Evolutionary conservation across 1,284 basidiomycete species (phyloP).

Genomic region (Cryptococcus neoformans): DNA sequence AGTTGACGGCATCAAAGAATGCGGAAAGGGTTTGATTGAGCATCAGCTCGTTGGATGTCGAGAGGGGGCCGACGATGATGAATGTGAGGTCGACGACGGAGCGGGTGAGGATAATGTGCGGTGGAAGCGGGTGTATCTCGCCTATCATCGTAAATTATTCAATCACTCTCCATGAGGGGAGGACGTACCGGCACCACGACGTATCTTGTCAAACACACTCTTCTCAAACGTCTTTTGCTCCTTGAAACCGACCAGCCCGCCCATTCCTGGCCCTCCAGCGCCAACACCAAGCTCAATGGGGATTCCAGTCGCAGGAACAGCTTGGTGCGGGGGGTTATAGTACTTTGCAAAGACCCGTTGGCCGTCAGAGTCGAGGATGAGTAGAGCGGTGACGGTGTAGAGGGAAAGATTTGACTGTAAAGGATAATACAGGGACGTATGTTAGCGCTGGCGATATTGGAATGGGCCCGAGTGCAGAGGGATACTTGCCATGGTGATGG

Average conservation of each 20-base stretch:
- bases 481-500: no score
- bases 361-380: conserved; percentile 92
- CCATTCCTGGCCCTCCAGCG: conserved; percentile 40
- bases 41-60: conserved; percentile 96
- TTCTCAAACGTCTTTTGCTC: conserved; percentile 97
- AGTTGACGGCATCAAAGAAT: conserved; percentile 78
- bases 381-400: conserved; percentile 79
- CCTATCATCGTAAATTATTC: no score
- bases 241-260: conserved; percentile 62
- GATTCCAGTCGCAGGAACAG: conserved; percentile 49
- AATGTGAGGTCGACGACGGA: conserved; percentile 93
- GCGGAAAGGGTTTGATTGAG: conserved; percentile 77
- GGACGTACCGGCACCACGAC: conserved; percentile 76
- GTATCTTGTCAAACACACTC: conserved; percentile 91
- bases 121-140: conserved; percentile 90
- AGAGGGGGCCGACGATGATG: conserved; percentile 83
- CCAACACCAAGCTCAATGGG: conserved; percentile 51
- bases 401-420: conserved; percentile 70
- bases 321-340: conserved; percentile 61
- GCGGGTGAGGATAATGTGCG: conserved; percentile 86
- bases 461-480: no score
- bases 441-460: no score
- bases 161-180: conserved; percentile 31
- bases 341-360: conserved; percentile 80
- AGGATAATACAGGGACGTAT: neutral